These are phyloP conservation scores for Eutypa lata DNA, from an alignment of 2,329 filamentous ascomycete genomes.

Conservation along the genomic window DNA sequence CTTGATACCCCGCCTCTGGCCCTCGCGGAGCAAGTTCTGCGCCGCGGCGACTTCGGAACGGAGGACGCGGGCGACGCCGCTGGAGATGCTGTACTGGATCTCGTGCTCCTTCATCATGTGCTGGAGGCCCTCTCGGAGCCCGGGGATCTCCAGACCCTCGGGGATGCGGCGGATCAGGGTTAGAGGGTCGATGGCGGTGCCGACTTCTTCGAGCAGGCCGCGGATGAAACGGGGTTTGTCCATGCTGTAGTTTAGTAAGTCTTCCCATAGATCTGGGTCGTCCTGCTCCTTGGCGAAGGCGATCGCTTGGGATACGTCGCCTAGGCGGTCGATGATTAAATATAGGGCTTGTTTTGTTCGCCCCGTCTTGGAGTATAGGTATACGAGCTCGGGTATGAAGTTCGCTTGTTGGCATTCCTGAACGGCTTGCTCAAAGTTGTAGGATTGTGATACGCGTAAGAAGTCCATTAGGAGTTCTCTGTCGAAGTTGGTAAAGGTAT, in stretches of 20 bases:
- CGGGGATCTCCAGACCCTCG: slow-evolving; percentile 88
- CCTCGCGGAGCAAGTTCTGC: slow-evolving; percentile 75
- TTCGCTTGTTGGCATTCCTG: slow-evolving; percentile 76
- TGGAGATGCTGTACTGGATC: slow-evolving; percentile 88
- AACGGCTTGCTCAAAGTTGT: slow-evolving; percentile 78
- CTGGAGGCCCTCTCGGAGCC: slow-evolving; percentile 80
- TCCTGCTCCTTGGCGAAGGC: slow-evolving; percentile 91
- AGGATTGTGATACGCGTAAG: slow-evolving; percentile 77
- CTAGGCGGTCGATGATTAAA: slow-evolving; percentile 89
- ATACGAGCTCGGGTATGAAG: slow-evolving; percentile 91
- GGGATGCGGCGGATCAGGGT: slow-evolving; percentile 87
- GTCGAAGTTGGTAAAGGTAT: slow-evolving; percentile 83
- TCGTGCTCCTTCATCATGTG: slow-evolving; percentile 95
- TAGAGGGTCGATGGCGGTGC: slow-evolving; percentile 89
- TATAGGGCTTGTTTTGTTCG: slow-evolving; percentile 88
- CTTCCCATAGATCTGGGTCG: slow-evolving; percentile 90
- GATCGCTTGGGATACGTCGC: slow-evolving; percentile 89
- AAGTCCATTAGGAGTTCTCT: slow-evolving; percentile 81
- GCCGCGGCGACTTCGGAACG: slow-evolving; percentile 81
- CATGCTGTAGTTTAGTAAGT: slow-evolving; percentile 93
- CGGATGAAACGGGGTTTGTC: slow-evolving; percentile 95
- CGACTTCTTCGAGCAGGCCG: slow-evolving; percentile 87
- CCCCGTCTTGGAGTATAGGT: slow-evolving; percentile 91
- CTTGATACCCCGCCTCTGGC: slow-evolving; percentile 82
- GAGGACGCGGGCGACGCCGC: slow-evolving; percentile 82